Evolutionary conservation across 208 protist genomes (phyloP), one percentile per base, ranked within the genome.

Genomic region (Leptomonas pyrrhocoris): DNA sequence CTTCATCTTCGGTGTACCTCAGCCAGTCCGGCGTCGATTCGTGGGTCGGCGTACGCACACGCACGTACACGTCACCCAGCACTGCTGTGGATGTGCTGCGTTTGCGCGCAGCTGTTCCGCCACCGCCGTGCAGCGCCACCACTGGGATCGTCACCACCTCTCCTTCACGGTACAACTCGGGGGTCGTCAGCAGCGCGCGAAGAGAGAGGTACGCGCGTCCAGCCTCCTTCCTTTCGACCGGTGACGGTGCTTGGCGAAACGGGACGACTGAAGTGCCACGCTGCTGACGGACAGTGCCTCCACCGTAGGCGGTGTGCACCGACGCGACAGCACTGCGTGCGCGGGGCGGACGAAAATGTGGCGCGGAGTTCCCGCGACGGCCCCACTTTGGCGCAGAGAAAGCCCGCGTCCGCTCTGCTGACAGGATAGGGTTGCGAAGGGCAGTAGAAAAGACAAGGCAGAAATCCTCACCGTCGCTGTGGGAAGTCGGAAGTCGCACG

Each of bases 101-200:
- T 28, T 19, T 65, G 57, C 30, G 30, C 56, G 45, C 2, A 89
- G 58, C 2, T 83, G 38, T 0, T 79, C 74, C 38, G 83, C 30
- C 36, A 63, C 59, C 0, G 80, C 18, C 0, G 60, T n/a, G 46
- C 3, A 31, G 34, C 50, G 68, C 40, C 0, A 87, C 68, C 12
- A 90, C 31, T 2, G 85, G 81, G 23, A 90, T 43, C 28, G 64
- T 56, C 2, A 90, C 30, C 15, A 70, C 25, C 60, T 90, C 81
- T 0, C 46, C 48, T 5, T 30, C 28, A 19, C 54, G 61, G 63
- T 90, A 87, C 19, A 90, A 54, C 19, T 62, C 11, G 4, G 75
- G 76, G 0, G 77, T 77, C 1, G 64, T 60, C 18, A 61, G 25
- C 0, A 70, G 54, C 1, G 64, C 64, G 0, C 54, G 50, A 2